Conservation (phyloP, 2,329 filamentous ascomycete species). For the Scedosporium aurantiacum region DNA sequence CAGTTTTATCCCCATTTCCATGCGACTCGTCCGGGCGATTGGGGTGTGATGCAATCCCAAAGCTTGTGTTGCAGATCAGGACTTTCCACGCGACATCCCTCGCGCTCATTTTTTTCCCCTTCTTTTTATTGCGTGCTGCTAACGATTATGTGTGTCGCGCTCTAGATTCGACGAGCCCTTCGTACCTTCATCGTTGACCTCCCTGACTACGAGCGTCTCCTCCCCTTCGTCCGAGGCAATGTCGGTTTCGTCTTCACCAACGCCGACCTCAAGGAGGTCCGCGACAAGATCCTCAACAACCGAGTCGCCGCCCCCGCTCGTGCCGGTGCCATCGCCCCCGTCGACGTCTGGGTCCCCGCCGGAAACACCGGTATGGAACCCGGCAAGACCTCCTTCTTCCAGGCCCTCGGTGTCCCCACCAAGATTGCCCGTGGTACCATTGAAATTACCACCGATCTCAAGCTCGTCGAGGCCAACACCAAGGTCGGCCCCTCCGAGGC, state of each 20-base stretch:
- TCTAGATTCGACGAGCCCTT: conserved; percentile 83
- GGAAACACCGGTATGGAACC: conserved; percentile 99
- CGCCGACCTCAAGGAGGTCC: conserved; percentile 78
- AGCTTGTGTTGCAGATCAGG: too few species aligned
- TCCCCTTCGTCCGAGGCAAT: conserved; percentile 94
- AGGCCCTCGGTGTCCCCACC: conserved; percentile 99
- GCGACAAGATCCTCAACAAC: conserved; percentile 92
- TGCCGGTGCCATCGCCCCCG: conserved; percentile 91
- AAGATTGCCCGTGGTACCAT: conserved; percentile 99
- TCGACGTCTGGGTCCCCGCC: conserved; percentile 88
- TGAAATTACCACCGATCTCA: conserved; percentile 96
- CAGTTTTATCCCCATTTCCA: not conserved
- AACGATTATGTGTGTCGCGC: conserved; percentile 3
- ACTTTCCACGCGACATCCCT: too few species aligned
- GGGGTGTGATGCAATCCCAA: too few species aligned
- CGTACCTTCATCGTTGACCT: conserved; percentile 85
- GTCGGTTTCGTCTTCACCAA: conserved; percentile 99
- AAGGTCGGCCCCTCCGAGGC: conserved; percentile 99
- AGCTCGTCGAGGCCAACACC: conserved; percentile 83
- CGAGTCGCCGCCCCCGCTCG: conserved; percentile 94
- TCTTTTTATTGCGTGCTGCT: not conserved
- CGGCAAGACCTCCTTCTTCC: conserved; percentile 99
- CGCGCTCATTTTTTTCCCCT: too few species aligned
- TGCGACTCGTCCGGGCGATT: not conserved
- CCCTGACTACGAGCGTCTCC: conserved; percentile 96